Conservation (phyloP, 768 basidiomycete species). For the Amanita pallidorosea region DNA sequence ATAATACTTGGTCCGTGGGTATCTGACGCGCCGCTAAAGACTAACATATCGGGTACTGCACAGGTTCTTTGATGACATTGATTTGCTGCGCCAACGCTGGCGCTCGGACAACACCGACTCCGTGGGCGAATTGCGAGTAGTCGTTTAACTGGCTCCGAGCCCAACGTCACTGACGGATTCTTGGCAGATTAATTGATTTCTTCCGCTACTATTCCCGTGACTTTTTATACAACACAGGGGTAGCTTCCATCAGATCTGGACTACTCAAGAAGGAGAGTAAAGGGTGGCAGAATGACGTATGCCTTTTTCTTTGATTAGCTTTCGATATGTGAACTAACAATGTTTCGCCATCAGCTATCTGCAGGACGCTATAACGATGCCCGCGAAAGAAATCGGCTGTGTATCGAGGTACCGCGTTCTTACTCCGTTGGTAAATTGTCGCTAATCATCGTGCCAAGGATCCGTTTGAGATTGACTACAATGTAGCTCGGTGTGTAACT, state of each 20-base stretch:
- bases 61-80: conserved; percentile 97
- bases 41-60: conserved; percentile 9
- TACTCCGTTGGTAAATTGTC: not conserved
- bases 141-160: not conserved
- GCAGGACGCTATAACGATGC: conserved; percentile 50
- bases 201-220: conserved; percentile 95
- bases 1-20: conserved; percentile 63
- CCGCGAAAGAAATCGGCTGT: conserved; percentile 87
- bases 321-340: conserved; percentile 4
- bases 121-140: conserved; percentile 84
- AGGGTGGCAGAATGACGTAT: conserved; percentile 90
- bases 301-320: conserved; percentile 15
- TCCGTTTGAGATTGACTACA: conserved; percentile 94
- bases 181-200: conserved; percentile 82
- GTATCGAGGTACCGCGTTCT: conserved; percentile 67
- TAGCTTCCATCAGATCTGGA: conserved; percentile 85
- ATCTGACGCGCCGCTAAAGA: not conserved
- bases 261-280: conserved; percentile 84
- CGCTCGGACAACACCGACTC: conserved; percentile 87
- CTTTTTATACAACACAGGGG: conserved; percentile 84
- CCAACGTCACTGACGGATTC: conserved; percentile 7
- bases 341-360: conserved; percentile 28
- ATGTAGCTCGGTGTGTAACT: conserved; percentile 94
- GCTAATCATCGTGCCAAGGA: conserved; percentile 43
- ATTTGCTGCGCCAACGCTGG: conserved; percentile 85